Evolutionary conservation across 768 basidiomycete species (phyloP), one percentile per base, ranked within the genome.

Genomic region (Cytidiella melzeri): DNA sequence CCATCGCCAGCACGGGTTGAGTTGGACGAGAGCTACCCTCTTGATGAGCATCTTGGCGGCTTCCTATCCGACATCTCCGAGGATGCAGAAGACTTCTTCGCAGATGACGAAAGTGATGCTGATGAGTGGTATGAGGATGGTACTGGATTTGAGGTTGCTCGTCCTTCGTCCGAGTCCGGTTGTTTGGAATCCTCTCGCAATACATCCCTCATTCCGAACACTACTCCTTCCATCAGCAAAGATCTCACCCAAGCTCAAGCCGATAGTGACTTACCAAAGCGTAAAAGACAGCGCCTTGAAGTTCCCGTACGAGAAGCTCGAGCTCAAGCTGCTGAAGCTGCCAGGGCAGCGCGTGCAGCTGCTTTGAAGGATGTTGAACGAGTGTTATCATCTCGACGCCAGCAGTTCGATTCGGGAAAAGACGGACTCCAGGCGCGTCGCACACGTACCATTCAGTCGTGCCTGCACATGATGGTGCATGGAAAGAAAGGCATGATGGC

Each of bases 361-460:
- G 15, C 30, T 34, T 7, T 15, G n/a, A n/a, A n/a, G n/a, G n/a
- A n/a, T n/a, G 30, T 34, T 7, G 30, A 34, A 7, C 30, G 30
- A 15, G 7, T 34, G 30, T 15, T 34, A 15, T 7, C 30, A 34
- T 34, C 30, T 26, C n/a, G n/a, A n/a, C 23, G 43, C 15, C 15
- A 45, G 10, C 9, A 5, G 3, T 58, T 57, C 42, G 48, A 26
- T 5, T 52, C 47, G 20, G 53, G 61, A 13, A 26, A 39, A 4
- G 37, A 53, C 24, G 58, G 61, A 6, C 47, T 67, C 6, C 62
- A 67, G 39, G 55, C 57, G 19, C 39, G 47, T 23, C 55, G 53
- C 3, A 55, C 62, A 21, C 43, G 49, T 23, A 48, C 57, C 41
- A 64, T 67, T 30, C 48, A 61, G 37, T 37, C 18, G 23, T 44